These are phyloP conservation scores for Tulasnella sp. DNA, from an alignment of 768 basidiomycete genomes.

Conservation along the genomic window DNA sequence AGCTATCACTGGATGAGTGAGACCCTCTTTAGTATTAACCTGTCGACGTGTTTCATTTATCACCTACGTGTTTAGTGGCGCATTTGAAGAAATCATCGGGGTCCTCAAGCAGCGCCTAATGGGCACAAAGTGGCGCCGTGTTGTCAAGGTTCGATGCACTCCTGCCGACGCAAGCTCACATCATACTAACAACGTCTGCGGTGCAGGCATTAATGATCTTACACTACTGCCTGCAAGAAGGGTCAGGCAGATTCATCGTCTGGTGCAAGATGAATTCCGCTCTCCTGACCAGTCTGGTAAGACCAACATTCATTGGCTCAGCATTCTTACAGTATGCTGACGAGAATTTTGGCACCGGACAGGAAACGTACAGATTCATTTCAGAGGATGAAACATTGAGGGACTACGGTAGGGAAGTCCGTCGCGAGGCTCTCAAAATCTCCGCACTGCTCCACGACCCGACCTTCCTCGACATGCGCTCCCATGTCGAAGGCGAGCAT, in stretches of 20 bases:
- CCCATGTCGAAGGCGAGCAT: constrained; percentile 1
- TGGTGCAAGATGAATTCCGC: constrained; percentile 19
- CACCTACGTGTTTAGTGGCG: neutral
- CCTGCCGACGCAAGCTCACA: neutral
- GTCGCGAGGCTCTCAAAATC: constrained; percentile 17
- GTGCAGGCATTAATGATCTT: constrained; percentile 19
- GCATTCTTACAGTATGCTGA: neutral
- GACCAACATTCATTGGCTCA: neutral
- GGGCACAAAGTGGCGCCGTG: constrained; percentile 15
- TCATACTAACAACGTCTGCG: neutral
- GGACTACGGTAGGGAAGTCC: constrained; percentile 13
- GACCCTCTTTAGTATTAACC: neutral
- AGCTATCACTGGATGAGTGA: constrained; percentile 21
- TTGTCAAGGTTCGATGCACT: constrained; percentile 17
- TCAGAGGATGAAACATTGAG: constrained; percentile 3
- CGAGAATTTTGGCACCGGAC: neutral
- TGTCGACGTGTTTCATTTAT: neutral
- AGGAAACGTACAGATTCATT: constrained; percentile 18
- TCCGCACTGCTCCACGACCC: constrained; percentile 8
- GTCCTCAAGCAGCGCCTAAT: constrained; percentile 12
- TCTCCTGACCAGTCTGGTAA: constrained; percentile 16
- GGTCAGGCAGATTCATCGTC: constrained; percentile 6
- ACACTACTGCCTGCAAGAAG: constrained; percentile 24
- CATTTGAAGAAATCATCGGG: constrained; percentile 21
- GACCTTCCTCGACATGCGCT: constrained; percentile 17